These are phyloP conservation scores for Sisymbrium altissimum DNA, from an alignment of 345 rosid species.

Conservation along the genomic window DNA sequence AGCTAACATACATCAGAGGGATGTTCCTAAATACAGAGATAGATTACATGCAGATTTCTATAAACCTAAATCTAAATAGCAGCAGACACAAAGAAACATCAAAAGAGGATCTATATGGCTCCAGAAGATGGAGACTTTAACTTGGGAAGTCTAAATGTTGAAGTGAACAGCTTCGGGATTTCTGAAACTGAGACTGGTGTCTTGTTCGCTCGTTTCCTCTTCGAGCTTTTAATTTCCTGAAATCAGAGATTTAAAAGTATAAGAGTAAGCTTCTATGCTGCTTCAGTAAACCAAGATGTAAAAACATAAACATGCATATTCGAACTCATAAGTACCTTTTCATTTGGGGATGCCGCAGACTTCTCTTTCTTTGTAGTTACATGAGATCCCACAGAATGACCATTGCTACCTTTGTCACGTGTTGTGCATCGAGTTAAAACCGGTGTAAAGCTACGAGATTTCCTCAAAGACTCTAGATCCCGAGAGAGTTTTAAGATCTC, in stretches of 20 bases:
- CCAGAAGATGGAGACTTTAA: conserved; percentile 50
- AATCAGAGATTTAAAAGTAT: conserved; percentile 5
- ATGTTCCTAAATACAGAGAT: conserved; percentile 26
- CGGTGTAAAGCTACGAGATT: conserved; percentile 45
- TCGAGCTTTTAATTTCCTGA: conserved; percentile 52
- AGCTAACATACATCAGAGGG: conserved; percentile 8
- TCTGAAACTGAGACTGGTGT: conserved; percentile 30
- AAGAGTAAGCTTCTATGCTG: neutral
- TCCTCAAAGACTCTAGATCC: conserved; percentile 50
- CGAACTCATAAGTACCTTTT: conserved; percentile 45
- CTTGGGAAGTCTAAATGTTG: conserved; percentile 74
- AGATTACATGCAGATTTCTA: conserved; percentile 11
- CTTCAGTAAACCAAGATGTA: neutral
- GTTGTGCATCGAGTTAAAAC: conserved; percentile 39
- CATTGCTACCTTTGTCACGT: conserved; percentile 17
- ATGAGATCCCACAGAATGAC: conserved; percentile 28
- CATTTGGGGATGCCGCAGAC: conserved; percentile 28
- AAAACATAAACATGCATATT: neutral
- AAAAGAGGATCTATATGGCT: conserved; percentile 16
- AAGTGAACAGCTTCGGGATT: conserved; percentile 64
- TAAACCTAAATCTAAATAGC: neutral
- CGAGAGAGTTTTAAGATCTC: conserved; percentile 47
- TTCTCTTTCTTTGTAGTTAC: conserved; percentile 38
- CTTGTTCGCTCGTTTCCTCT: conserved; percentile 53
- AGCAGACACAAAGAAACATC: neutral